Evolutionary conservation across 768 basidiomycete species (phyloP).

Genomic region (Rhodotorula toruloides): DNA sequence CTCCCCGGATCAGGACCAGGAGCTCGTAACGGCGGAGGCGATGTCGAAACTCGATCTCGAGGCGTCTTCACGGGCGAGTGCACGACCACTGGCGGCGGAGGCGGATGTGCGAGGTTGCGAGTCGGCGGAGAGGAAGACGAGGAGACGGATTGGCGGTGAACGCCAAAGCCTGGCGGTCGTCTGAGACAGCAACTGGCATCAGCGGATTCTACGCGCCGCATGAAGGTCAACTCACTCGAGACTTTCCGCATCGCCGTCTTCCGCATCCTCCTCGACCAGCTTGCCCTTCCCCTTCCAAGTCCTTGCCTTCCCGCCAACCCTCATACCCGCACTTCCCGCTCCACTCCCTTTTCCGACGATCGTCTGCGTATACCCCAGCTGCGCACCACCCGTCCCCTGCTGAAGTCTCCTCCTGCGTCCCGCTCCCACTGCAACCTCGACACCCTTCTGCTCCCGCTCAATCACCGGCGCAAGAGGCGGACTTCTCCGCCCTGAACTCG

Average conservation of each 20-base stretch:
- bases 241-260: background rate
- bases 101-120: background rate
- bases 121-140: background rate
- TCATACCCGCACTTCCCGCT: constrained; percentile 58
- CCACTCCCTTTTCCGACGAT: constrained; percentile 61
- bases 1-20: no score
- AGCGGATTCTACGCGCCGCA: background rate
- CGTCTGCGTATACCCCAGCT: constrained; percentile 78
- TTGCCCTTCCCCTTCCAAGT: constrained; percentile 47
- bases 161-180: background rate
- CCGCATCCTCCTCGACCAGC: constrained; percentile 44
- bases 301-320: constrained; percentile 56
- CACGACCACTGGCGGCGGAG: constrained; percentile 27
- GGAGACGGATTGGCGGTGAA: background rate
- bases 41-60: background rate
- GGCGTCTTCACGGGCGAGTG: constrained; percentile 31
- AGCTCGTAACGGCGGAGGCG: background rate
- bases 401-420: background rate
- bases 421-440: background rate
- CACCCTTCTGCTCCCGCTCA: constrained; percentile 45
- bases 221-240: background rate
- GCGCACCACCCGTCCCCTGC: constrained; percentile 44
- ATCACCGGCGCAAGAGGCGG: constrained; percentile 47
- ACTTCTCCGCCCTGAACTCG: constrained; percentile 41
- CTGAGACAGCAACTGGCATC: background rate